Conservation (phyloP, 208 protist genomes). For the Acanthamoeba royreba region DNA sequence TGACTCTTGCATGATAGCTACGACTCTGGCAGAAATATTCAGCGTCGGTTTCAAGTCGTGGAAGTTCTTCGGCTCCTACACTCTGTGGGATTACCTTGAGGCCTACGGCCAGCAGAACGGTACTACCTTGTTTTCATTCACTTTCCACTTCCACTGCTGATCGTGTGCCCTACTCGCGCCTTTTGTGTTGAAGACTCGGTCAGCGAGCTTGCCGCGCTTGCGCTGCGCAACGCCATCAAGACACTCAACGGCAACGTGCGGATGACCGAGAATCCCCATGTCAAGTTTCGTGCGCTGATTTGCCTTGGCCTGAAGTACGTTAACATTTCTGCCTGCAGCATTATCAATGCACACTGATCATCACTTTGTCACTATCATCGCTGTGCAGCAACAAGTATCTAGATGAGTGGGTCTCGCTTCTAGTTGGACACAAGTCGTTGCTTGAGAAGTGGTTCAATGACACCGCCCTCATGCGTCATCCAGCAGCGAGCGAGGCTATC, state of each 20-base stretch:
- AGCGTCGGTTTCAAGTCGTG: conserved; percentile 17
- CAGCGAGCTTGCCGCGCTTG: neutral
- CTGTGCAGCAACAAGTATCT: conserved; percentile 11
- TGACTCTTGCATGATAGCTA: neutral
- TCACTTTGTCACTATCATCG: neutral
- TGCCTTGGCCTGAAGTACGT: conserved; percentile 32
- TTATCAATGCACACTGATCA: neutral
- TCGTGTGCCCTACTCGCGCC: neutral
- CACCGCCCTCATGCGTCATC: neutral
- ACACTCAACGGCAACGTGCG: neutral
- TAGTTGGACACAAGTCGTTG: neutral
- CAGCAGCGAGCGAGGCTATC: neutral
- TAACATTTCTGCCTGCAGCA: neutral
- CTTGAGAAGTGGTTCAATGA: neutral
- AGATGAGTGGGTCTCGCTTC: neutral
- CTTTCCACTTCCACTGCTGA: neutral
- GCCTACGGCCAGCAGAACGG: neutral
- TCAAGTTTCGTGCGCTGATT: conserved; percentile 18
- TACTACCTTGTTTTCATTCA: neutral
- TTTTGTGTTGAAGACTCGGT: neutral
- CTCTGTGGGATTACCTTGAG: conserved; percentile 2
- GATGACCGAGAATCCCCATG: neutral
- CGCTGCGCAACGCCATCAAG: conserved; percentile 3
- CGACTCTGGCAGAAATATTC: neutral
- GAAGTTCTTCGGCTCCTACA: neutral